Evolutionary conservation across 2,329 filamentous ascomycete species (phyloP).

Genomic region (Aureobasidium leucospermi): DNA sequence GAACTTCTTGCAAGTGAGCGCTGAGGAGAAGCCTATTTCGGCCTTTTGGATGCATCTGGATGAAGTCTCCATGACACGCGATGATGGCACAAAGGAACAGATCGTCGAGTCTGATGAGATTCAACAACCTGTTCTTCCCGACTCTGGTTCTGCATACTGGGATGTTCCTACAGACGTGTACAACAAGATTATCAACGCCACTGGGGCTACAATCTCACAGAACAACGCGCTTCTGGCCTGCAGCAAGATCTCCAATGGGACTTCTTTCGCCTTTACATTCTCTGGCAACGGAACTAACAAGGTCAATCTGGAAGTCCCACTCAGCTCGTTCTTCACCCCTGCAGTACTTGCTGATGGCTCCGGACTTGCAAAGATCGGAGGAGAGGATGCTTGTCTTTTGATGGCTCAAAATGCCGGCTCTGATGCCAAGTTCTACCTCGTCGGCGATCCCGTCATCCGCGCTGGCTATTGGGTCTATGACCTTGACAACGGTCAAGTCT

Average conservation of each 20-base stretch:
- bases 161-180: conserved; percentile 20
- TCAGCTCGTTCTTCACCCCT: conserved; percentile 24
- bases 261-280: conserved; percentile 23
- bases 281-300: conserved; percentile 17
- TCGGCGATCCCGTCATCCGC: conserved; percentile 27
- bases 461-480: conserved; percentile 31
- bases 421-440: conserved; percentile 21
- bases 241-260: conserved; percentile 20
- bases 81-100: conserved; percentile 17
- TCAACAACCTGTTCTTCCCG: conserved; percentile 24
- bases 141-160: conserved; percentile 27
- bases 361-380: conserved; percentile 18
- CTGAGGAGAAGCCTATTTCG: conserved; percentile 23
- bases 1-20: conserved; percentile 20
- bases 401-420: background rate
- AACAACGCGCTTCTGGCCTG: conserved; percentile 19
- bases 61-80: conserved; percentile 21
- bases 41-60: background rate
- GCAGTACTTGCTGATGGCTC: conserved; percentile 19
- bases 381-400: conserved; percentile 13
- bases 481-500: conserved; percentile 29
- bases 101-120: conserved; percentile 20
- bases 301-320: conserved; percentile 23
- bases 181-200: conserved; percentile 18
- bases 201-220: conserved; percentile 19